These are phyloP conservation scores for Talaromyces sp. DNA, from an alignment of 2,329 filamentous ascomycete genomes.

Conservation along the genomic window DNA sequence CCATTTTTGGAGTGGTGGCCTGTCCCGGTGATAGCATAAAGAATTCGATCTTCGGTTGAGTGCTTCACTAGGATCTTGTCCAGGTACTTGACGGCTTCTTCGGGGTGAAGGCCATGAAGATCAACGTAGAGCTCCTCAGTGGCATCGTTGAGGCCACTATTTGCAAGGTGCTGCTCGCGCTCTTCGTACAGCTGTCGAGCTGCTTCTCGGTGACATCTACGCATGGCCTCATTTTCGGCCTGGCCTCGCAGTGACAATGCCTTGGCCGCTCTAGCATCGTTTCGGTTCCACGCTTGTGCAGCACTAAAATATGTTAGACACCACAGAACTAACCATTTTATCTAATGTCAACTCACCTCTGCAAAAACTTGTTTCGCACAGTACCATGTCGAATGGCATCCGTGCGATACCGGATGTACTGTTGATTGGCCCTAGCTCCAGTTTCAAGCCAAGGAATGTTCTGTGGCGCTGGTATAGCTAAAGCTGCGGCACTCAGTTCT, in stretches of 20 bases:
- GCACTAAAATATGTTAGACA: constrained; percentile 53
- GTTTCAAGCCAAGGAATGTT: constrained; percentile 97
- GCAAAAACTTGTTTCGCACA: constrained; percentile 91
- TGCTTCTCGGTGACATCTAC: constrained; percentile 91
- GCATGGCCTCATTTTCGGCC: constrained; percentile 95
- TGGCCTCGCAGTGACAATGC: constrained; percentile 89
- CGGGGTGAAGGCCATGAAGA: constrained; percentile 94
- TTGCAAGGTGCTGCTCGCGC: constrained; percentile 66
- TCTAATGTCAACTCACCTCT: constrained; percentile 57
- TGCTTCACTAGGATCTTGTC: constrained; percentile 84
- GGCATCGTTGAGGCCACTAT: constrained; percentile 39
- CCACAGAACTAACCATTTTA: background rate
- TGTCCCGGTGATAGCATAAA: constrained; percentile 95
- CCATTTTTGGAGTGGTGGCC: constrained; percentile 98
- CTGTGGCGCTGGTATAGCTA: constrained; percentile 79
- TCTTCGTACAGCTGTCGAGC: constrained; percentile 89
- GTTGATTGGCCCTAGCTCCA: constrained; percentile 81
- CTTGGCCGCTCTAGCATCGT: constrained; percentile 92
- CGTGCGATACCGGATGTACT: constrained; percentile 88
- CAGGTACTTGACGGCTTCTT: constrained; percentile 92
- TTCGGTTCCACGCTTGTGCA: constrained; percentile 97
- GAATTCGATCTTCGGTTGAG: constrained; percentile 61
- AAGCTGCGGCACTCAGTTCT: constrained; percentile 75
- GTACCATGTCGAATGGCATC: constrained; percentile 97
- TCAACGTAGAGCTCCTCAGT: constrained; percentile 83